phyloP scores from a whole-genome alignment of 768 basidiomycete species.

The Leccinellum rugosiceps region DNA sequence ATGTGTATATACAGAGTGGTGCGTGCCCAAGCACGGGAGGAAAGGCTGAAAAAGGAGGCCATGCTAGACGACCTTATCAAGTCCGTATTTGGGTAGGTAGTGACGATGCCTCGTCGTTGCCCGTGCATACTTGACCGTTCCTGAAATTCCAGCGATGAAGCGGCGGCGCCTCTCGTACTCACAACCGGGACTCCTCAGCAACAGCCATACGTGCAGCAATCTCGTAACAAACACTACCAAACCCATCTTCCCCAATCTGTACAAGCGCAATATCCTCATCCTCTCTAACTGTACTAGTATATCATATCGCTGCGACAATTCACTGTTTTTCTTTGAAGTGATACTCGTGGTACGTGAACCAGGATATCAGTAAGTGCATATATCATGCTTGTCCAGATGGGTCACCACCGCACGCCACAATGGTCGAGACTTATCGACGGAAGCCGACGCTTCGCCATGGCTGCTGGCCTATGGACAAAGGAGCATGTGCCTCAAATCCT shows the following conservation, averaged over 20 bases:
- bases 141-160: constrained; percentile 24
- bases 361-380: neutral
- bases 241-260: constrained; percentile 13
- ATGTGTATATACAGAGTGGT: constrained; percentile 31
- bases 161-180: constrained; percentile 13
- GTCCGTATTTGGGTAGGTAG: constrained; percentile 48
- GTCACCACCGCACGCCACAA: neutral
- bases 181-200: constrained; percentile 7
- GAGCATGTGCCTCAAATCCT: neutral
- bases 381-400: neutral
- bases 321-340: neutral
- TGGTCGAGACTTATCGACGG: neutral
- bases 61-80: constrained; percentile 53
- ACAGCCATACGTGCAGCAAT: constrained; percentile 7
- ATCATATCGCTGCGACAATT: neutral
- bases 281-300: constrained; percentile 5
- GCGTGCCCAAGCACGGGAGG: constrained; percentile 48
- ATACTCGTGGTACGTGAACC: neutral
- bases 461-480: neutral
- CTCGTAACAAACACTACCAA: constrained; percentile 8
- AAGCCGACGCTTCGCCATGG: neutral
- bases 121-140: neutral
- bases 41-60: constrained; percentile 59
- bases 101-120: neutral
- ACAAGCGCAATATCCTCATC: constrained; percentile 14